Percentiles rank a stretch among this genome's conserved stretches.
These are phyloP conservation scores for Chalciporus piperatus DNA, from an alignment of 768 basidiomycete species.

Conservation along the genomic window DNA sequence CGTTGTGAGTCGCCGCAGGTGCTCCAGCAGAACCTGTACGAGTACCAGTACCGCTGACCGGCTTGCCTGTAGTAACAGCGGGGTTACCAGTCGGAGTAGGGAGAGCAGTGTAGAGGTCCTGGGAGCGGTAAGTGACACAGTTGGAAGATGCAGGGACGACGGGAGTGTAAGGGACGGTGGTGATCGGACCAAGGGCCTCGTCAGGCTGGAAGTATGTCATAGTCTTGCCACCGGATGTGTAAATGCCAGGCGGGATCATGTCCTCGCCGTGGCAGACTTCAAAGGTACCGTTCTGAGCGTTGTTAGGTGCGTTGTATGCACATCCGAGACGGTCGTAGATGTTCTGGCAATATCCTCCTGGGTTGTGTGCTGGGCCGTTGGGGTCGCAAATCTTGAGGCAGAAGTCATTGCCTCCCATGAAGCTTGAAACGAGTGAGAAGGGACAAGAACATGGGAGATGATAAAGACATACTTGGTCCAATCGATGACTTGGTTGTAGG, in stretches of 20 bases:
- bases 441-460: not conserved
- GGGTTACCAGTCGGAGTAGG: slow-evolving; percentile 11
- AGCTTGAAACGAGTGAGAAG: slow-evolving; percentile 42
- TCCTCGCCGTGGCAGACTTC: slow-evolving; percentile 65
- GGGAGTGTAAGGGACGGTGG: slow-evolving; percentile 43
- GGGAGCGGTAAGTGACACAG: slow-evolving; percentile 38
- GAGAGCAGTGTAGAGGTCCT: slow-evolving; percentile 33
- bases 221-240: slow-evolving; percentile 39
- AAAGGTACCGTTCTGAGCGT: slow-evolving; percentile 57
- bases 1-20: slow-evolving; percentile 13
- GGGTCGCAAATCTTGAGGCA: slow-evolving; percentile 77
- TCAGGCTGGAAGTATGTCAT: slow-evolving; percentile 47
- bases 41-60: slow-evolving; percentile 6
- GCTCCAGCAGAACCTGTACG: slow-evolving; percentile 15
- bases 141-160: slow-evolving; percentile 40
- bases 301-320: slow-evolving; percentile 66
- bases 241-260: slow-evolving; percentile 57
- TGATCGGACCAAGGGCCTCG: slow-evolving; percentile 45
- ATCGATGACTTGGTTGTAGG: slow-evolving; percentile 54
- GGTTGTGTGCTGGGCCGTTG: slow-evolving; percentile 36
- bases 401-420: slow-evolving; percentile 64
- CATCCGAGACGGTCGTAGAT: slow-evolving; percentile 75
- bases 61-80: not conserved
- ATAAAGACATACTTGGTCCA: slow-evolving; percentile 60
- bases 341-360: slow-evolving; percentile 62